These are phyloP conservation scores for Suillus sp. DNA, from an alignment of 768 basidiomycete species.

Conservation along the genomic window DNA sequence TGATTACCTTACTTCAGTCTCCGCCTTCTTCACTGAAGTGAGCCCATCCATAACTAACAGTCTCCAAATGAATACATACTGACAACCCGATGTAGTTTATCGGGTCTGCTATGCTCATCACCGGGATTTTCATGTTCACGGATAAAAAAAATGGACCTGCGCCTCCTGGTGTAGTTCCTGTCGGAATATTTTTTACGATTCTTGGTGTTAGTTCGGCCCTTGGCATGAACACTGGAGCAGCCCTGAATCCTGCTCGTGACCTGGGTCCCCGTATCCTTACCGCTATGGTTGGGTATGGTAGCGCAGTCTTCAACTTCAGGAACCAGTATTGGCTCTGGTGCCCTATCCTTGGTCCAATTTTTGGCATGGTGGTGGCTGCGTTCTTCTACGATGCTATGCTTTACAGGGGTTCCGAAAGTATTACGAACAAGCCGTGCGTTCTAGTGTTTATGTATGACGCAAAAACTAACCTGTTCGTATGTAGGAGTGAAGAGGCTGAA, in stretches of 20 bases:
- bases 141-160: constrained; percentile 53
- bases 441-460: neutral
- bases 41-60: constrained; percentile 1
- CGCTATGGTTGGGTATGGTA: constrained; percentile 66
- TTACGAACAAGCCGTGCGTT: constrained; percentile 47
- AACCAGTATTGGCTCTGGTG: constrained; percentile 71
- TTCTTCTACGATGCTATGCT: constrained; percentile 56
- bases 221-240: constrained; percentile 61
- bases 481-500: constrained; percentile 12
- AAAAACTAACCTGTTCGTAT: neutral
- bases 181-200: constrained; percentile 53
- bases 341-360: constrained; percentile 54
- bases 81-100: constrained; percentile 40
- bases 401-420: constrained; percentile 51
- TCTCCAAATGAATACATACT: neutral
- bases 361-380: constrained; percentile 51
- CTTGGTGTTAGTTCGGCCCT: constrained; percentile 54
- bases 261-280: constrained; percentile 62
- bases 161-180: constrained; percentile 49
- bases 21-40: constrained; percentile 44
- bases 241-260: constrained; percentile 66
- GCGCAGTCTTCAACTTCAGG: constrained; percentile 18
- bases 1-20: constrained; percentile 40
- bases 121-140: constrained; percentile 52
- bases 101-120: constrained; percentile 48